These are phyloP conservation scores for Penicillium sp. DNA, from an alignment of 2,329 filamentous ascomycete genomes.

Conservation along the genomic window DNA sequence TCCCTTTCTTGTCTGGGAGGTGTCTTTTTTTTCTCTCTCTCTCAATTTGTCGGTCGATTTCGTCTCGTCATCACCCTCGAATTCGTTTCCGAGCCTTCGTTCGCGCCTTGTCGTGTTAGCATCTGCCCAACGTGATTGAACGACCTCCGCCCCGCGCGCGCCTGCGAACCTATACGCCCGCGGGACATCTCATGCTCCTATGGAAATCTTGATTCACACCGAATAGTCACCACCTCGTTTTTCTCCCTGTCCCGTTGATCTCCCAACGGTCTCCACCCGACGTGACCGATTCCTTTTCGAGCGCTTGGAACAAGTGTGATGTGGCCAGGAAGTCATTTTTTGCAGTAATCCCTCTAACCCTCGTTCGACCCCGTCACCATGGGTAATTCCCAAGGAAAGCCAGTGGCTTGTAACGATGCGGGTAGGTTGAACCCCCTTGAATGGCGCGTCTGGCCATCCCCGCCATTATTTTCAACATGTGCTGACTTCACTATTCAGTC, in stretches of 20 bases:
- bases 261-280: neutral
- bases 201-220: slow-evolving; percentile 18
- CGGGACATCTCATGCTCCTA: slow-evolving; percentile 18
- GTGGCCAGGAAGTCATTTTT: slow-evolving; percentile 27
- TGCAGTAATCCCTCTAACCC: slow-evolving; percentile 20
- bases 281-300: neutral
- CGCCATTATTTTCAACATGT: slow-evolving; percentile 5
- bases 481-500: slow-evolving; percentile 58
- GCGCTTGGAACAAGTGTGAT: slow-evolving; percentile 23
- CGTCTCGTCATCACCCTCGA: neutral
- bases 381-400: slow-evolving; percentile 96
- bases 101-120: neutral
- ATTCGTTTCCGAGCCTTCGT: neutral
- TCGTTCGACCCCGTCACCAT: slow-evolving; percentile 55
- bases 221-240: slow-evolving; percentile 7
- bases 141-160: slow-evolving; percentile 19
- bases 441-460: slow-evolving; percentile 8
- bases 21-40: neutral
- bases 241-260: neutral
- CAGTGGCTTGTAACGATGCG: slow-evolving; percentile 89
- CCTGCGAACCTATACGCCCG: slow-evolving; percentile 9
- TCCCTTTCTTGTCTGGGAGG: neutral
- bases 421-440: slow-evolving; percentile 60
- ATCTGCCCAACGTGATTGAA: slow-evolving; percentile 12
- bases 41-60: neutral